Percentiles rank a stretch among this genome's conserved stretches.
Evolutionary conservation across 1,139 yeast species (phyloP).

Genomic region (Tardiomyces blankii): DNA sequence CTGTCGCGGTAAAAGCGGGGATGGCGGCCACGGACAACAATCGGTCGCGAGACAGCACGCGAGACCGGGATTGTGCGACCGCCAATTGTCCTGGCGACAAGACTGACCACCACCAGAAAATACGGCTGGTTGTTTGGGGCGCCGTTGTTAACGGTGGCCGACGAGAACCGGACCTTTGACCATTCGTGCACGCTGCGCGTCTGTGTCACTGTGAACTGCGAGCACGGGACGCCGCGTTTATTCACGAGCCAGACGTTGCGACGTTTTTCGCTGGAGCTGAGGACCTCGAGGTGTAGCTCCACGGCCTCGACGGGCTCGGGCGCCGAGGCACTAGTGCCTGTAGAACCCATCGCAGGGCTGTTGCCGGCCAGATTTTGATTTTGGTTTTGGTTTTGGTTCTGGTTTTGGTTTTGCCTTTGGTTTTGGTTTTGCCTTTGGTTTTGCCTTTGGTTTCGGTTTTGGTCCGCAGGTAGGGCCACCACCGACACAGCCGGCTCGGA

Average conservation of each 20-base stretch:
- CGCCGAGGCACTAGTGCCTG: not conserved
- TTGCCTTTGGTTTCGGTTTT: no score
- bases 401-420: no score
- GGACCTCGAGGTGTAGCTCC: not conserved
- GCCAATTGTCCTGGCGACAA: not conserved
- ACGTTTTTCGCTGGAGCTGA: not conserved
- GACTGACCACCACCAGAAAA: not conserved
- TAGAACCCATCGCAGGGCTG: not conserved
- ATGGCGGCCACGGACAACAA: not conserved
- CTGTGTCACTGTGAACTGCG: not conserved
- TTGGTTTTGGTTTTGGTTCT: no score
- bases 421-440: no score
- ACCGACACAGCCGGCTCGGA: not conserved
- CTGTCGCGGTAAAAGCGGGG: not conserved
- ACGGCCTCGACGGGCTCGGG: not conserved
- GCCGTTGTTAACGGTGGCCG: not conserved
- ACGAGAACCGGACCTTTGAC: not conserved
- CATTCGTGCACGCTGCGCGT: not conserved
- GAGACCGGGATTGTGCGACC: not conserved
- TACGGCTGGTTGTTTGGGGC: not conserved
- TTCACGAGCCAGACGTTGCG: not conserved
- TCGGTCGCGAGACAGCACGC: not conserved
- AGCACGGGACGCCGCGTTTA: not conserved
- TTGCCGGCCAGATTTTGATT: no score
- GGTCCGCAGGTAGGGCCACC: no score